A percentile compares a stretch with the other conserved stretches of the same genome.
Conservation (phyloP, 1,284 basidiomycete species). For the Leccinum olivaceoglutinosum region DNA sequence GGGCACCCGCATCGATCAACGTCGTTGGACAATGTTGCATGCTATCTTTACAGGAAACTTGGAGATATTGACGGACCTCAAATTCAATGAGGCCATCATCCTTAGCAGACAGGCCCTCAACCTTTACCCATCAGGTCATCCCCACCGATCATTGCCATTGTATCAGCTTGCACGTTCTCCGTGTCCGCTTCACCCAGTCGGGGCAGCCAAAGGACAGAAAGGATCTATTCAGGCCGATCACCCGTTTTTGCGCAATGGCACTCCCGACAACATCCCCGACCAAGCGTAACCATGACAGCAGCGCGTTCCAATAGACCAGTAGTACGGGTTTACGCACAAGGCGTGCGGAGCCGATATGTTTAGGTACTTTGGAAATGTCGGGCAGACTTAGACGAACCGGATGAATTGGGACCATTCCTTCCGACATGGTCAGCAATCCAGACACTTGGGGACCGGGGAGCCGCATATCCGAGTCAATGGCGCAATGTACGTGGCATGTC, state of each 20-base stretch:
- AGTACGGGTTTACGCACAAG: conserved; percentile 74
- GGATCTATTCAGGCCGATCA: conserved; percentile 44
- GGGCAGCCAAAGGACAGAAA: no score
- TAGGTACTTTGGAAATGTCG: conserved; percentile 83
- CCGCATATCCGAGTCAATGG: conserved; percentile 56
- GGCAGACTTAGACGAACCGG: conserved; percentile 82
- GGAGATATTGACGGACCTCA: no score
- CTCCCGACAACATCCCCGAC: conserved; percentile 65
- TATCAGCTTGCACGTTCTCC: no score
- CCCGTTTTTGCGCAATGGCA: conserved; percentile 75
- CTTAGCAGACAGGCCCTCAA: no score
- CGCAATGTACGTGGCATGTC: conserved; percentile 63
- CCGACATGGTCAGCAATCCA: conserved; percentile 45
- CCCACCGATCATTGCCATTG: no score
- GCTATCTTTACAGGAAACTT: no score
- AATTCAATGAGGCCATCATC: no score
- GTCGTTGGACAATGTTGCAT: no score
- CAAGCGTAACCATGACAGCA: conserved; percentile 62
- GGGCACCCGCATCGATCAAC: no score
- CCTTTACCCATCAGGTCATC: no score
- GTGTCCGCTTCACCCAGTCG: no score
- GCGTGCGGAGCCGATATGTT: conserved; percentile 85
- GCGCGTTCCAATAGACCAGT: conserved; percentile 53
- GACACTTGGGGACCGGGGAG: conserved; percentile 71
- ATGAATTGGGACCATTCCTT: conserved; percentile 59